Evolutionary conservation across 2,329 filamentous ascomycete genomes (phyloP).

Genomic region (Epichloe bromicola): DNA sequence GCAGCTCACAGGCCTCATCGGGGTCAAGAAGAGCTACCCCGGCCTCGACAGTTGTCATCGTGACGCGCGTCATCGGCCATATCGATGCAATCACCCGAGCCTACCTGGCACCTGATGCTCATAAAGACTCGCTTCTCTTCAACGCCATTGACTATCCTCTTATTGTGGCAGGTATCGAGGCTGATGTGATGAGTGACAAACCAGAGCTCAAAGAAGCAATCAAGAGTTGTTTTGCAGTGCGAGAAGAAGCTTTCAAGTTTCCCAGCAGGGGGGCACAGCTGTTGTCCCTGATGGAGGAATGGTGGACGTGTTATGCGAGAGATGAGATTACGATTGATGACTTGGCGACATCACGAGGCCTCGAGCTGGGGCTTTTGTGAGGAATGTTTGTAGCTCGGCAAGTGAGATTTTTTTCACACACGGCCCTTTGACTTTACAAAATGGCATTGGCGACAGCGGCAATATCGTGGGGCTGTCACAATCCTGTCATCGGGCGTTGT

Average conservation of each 20-base stretch:
- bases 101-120: neutral
- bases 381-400: neutral
- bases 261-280: neutral
- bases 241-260: neutral
- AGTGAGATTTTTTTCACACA: no score
- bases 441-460: neutral
- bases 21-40: neutral
- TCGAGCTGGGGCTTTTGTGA: slow-evolving; percentile 1
- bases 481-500: neutral
- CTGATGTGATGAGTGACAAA: neutral
- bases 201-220: slow-evolving; percentile 1
- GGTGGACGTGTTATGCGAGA: neutral
- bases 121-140: slow-evolving; percentile 1
- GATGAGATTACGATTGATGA: neutral
- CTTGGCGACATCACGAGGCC: neutral
- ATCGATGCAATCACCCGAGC: slow-evolving; percentile 1
- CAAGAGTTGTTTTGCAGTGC: slow-evolving; percentile 1
- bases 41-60: neutral
- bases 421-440: no score
- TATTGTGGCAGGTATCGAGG: neutral
- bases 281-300: neutral
- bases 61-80: slow-evolving; percentile 1
- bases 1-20: neutral
- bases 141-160: slow-evolving; percentile 3
- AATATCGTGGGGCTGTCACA: neutral